phyloP scores from a whole-genome alignment of 768 basidiomycete species.

The Tricholomella constricta region DNA sequence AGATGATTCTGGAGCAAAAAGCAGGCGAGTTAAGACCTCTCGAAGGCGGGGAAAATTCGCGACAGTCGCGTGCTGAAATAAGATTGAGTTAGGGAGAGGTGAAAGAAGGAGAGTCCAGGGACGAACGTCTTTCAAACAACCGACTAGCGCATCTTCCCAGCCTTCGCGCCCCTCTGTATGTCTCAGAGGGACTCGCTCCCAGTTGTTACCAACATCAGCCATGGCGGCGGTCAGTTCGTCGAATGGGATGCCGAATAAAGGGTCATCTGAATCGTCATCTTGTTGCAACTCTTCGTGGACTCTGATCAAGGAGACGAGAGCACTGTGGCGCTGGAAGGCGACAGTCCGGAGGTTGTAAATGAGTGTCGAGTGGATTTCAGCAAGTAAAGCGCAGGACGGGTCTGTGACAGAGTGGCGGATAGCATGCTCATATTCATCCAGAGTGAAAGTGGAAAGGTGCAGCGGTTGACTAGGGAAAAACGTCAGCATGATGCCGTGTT shows the following conservation, averaged over 20 bases:
- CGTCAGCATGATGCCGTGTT: conserved; percentile 12
- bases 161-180: conserved; percentile 75
- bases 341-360: conserved; percentile 90
- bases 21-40: conserved; percentile 67
- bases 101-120: neutral
- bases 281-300: conserved; percentile 43
- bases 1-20: conserved; percentile 66
- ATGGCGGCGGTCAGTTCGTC: conserved; percentile 67
- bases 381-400: conserved; percentile 72
- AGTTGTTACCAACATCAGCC: conserved; percentile 83
- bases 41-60: conserved; percentile 73
- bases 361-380: conserved; percentile 86
- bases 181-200: conserved; percentile 78
- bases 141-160: conserved; percentile 91
- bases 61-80: conserved; percentile 67
- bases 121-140: conserved; percentile 88
- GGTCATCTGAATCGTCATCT: conserved; percentile 42
- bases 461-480: conserved; percentile 69
- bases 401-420: conserved; percentile 75
- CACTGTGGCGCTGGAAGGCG: conserved; percentile 73
- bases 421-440: conserved; percentile 92
- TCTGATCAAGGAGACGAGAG: conserved; percentile 64
- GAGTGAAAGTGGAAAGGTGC: conserved; percentile 81
- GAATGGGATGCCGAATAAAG: conserved; percentile 54
- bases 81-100: neutral